Evolutionary conservation across 2,329 filamentous ascomycete genomes (phyloP), one percentile per base, ranked within the genome.

Genomic region (Nemania abortiva): DNA sequence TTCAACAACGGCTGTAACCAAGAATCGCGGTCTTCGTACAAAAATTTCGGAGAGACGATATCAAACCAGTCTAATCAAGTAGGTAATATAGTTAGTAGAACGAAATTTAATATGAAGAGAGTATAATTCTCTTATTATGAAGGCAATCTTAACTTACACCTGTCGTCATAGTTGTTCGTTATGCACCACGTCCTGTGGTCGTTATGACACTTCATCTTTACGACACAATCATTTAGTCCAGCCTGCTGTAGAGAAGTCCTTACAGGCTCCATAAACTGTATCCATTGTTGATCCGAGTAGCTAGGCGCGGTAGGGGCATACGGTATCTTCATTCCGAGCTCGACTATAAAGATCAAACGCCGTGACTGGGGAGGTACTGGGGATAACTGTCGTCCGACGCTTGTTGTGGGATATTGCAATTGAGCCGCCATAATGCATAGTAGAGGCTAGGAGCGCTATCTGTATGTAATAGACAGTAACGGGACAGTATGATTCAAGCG

Each of bases 161-260:
- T 18, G 11, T 56, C n/a, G n/a, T 39, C 37, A 13, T 5, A 18
- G 11, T 49, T 62, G 7, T 62, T 42, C 11, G 57, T 62, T 3
- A 66, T 56, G 29, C 57, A 56, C 64, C 64, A 66, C 20, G 57
- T 22, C 6, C 18, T 13, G 22, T 56, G 60, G 15, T 56, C 31
- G 22, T 62, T 61, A 1, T n/a, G 1, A 1, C 1, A 4, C 6
- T 61, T 56, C 18, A 18, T 42, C 13, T 24, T 42, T 27, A 56
- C 47, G 0, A 4, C 10, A 6, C 42, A 42, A 18, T 11, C 24
- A 3, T 18, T 3, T 2, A 42, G 5, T 11, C 15, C 39, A 10
- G 18, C 24, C 4, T 18, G 3, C 13, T 9, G 10, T 13, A 65
- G 3, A 11, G 54, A 54, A 1, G 0, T 3, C 22, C 24, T 15